phyloP scores from a whole-genome alignment of 176 grass and related monocot species.

The maize (Zea mays) region DNA sequence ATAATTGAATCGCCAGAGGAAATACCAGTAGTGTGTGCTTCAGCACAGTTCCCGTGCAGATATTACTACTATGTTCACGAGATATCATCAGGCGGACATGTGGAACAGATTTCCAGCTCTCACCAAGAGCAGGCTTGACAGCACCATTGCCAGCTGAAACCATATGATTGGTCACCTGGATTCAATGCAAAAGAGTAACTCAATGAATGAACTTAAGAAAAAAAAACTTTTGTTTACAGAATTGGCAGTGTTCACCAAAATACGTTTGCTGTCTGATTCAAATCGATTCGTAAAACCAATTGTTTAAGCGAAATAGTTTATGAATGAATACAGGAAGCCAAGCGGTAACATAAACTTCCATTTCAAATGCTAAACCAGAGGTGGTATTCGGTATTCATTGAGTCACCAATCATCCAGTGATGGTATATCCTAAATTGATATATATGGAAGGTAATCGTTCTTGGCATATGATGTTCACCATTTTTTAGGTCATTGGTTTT shows the following conservation, averaged over 20 bases:
- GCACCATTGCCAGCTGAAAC: slow-evolving; percentile 54
- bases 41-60: slow-evolving; percentile 45
- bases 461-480: neutral
- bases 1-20: neutral
- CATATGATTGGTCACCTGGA: slow-evolving; percentile 64
- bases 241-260: neutral
- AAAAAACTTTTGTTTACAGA: neutral
- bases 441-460: neutral
- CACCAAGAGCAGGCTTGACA: slow-evolving; percentile 63
- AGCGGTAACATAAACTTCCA: neutral
- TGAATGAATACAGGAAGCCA: neutral
- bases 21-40: slow-evolving; percentile 74
- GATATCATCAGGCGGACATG: slow-evolving; percentile 60
- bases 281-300: neutral
- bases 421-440: neutral
- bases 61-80: slow-evolving; percentile 42
- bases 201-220: slow-evolving; percentile 1
- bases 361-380: neutral
- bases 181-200: slow-evolving; percentile 10
- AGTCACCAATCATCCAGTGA: neutral
- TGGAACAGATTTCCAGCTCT: slow-evolving; percentile 67
- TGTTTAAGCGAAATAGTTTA: neutral
- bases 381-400: neutral
- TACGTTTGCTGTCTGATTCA: neutral
- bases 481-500: neutral